Evolutionary conservation across 129 eudicot genomes (phyloP), one percentile per base, ranked within the genome.

Genomic region (Flaveria brownii): DNA sequence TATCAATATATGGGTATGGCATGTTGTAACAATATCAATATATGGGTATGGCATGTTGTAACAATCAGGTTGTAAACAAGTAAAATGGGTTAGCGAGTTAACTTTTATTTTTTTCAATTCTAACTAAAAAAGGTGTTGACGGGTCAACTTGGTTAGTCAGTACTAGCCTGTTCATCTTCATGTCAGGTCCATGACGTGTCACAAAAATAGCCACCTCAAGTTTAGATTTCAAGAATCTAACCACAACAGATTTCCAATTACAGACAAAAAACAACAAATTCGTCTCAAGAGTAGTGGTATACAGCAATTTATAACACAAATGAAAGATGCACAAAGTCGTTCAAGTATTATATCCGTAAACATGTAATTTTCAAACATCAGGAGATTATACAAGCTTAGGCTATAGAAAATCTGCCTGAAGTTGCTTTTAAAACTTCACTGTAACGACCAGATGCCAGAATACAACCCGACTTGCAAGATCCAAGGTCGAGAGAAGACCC

Each of bases 401-500:
- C 77, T 73, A 57, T 73, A 57, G 20, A 57, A 56, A 20, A 41
- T 25, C 55, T 41, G 41, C 57, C 55, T 39, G 39, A 11, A 12
- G 17, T 25, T 60, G 41, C 66, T 60, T 60, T 12, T 13, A 65
- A 41, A 54, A 68, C 75, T 77, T 68, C 45, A 6, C 36, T 42
- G 43, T 74, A 77, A 66, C 67, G 36, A 64, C 73, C 39, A 60
- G 41, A 25, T 25, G 12, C 9, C 76, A 25, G 70, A 47, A 78
- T 30, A 60, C 42, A 49, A 41, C n/a, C 71, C 45, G 10, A 60
- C 72, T 33, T 71, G 45, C 66, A 49, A 59, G 63, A 60, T 78
- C 82, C 77, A 70, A 18, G 47, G 70, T 42, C 50, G 49, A 57
- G 75, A 69, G 22, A 50, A 69, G 30, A 70, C 33, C 63, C 62